phyloP scores from a whole-genome alignment of 495 filamentous ascomycete species.

The Talaromyces wortmannii region DNA sequence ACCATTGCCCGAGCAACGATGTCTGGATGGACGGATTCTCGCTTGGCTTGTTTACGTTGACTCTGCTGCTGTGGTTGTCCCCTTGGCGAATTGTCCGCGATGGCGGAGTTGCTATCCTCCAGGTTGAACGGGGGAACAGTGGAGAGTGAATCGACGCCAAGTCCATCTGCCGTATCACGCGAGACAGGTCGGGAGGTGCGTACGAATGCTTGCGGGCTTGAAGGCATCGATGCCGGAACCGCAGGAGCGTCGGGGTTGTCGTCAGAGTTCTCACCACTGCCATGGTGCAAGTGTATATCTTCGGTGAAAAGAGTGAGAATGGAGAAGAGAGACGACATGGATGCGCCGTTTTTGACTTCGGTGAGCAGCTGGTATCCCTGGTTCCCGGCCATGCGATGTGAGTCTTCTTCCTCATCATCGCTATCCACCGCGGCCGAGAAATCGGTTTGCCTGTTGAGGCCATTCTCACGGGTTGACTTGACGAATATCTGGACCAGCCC shows the following conservation, averaged over 20 bases:
- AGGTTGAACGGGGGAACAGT: constrained; percentile 70
- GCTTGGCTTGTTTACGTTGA: constrained; percentile 20
- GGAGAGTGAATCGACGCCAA: constrained; percentile 26
- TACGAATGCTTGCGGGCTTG: constrained; percentile 32
- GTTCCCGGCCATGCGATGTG: constrained; percentile 44
- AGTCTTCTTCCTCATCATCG: constrained; percentile 62
- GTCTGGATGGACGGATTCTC: constrained; percentile 83
- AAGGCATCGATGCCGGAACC: constrained; percentile 38
- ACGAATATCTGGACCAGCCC: constrained; percentile 97
- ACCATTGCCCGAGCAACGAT: constrained; percentile 95
- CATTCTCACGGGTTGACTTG: constrained; percentile 63
- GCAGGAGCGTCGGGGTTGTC: constrained; percentile 33
- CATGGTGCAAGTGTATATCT: constrained; percentile 71
- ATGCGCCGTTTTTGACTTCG: constrained; percentile 95
- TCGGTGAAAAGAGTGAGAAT: constrained; percentile 96
- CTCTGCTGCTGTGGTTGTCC: constrained; percentile 4
- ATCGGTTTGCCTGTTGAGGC: constrained; percentile 13
- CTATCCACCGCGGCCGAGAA: constrained; percentile 23
- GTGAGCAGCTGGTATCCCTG: constrained; percentile 91
- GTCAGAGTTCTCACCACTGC: constrained; percentile 50
- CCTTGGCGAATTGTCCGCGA: constrained; percentile 9
- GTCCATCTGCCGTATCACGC: constrained; percentile 6
- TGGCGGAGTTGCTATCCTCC: constrained; percentile 34
- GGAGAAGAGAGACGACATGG: constrained; percentile 97
- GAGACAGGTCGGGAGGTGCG: constrained; percentile 22